Evolutionary conservation across 495 filamentous ascomycete species (phyloP).

Genomic region (Penicillium odoratum): DNA sequence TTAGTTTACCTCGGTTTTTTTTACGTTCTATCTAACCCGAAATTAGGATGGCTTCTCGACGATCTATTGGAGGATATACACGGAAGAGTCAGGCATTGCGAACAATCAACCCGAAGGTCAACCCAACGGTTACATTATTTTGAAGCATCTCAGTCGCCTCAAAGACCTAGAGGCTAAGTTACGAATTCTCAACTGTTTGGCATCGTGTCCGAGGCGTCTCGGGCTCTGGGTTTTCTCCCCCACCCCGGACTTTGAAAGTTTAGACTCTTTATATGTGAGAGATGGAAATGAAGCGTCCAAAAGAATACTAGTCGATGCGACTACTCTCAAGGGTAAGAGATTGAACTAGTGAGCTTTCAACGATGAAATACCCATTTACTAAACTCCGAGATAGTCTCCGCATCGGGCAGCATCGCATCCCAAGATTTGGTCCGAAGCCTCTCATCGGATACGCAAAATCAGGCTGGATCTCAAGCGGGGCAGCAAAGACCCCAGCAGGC

Average conservation of each 20-base stretch:
- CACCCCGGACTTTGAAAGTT: slow-evolving; percentile 42
- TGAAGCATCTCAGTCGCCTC: slow-evolving; percentile 47
- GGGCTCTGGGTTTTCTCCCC: slow-evolving; percentile 48
- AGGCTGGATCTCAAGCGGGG: slow-evolving; percentile 9
- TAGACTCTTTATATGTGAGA: slow-evolving; percentile 30
- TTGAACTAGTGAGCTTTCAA: neutral
- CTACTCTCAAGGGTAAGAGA: slow-evolving; percentile 39
- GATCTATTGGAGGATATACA: slow-evolving; percentile 52
- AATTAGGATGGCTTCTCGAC: slow-evolving; percentile 49
- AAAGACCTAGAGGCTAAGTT: slow-evolving; percentile 46
- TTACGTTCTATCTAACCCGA: slow-evolving; percentile 16
- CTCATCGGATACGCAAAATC: slow-evolving; percentile 33
- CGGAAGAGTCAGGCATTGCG: slow-evolving; percentile 39
- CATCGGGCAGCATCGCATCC: slow-evolving; percentile 40
- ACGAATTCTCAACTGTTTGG: slow-evolving; percentile 39
- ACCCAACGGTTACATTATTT: slow-evolving; percentile 43
- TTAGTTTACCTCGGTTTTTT: slow-evolving; percentile 25
- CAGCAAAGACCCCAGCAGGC: slow-evolving; percentile 29
- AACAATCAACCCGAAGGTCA: slow-evolving; percentile 38
- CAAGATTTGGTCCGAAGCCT: slow-evolving; percentile 42
- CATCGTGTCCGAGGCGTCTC: slow-evolving; percentile 44
- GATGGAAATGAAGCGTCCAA: slow-evolving; percentile 33
- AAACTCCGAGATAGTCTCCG: slow-evolving; percentile 33
- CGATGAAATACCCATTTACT: neutral
- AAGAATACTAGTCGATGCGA: slow-evolving; percentile 36